Percentiles rank a stretch among this genome's conserved stretches.
Evolutionary conservation across 805 yeast species (phyloP).

Genomic region (Blastobotrys mokoenaii): DNA sequence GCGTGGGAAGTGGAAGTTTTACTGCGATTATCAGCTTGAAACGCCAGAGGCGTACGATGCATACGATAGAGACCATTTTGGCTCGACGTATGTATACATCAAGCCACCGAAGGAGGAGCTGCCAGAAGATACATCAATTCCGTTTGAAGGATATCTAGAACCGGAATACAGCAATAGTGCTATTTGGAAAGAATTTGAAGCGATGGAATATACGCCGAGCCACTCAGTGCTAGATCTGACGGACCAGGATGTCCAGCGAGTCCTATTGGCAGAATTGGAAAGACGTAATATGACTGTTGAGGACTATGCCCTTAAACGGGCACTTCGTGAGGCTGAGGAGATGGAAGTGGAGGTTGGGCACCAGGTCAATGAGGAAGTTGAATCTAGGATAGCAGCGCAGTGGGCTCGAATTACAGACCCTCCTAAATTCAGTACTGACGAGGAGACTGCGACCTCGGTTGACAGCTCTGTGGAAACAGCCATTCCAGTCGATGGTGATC

Average conservation of each 20-base stretch:
- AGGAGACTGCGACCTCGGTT: background rate
- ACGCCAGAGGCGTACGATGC: constrained; percentile 1
- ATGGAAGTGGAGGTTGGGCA: background rate
- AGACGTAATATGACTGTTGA: background rate
- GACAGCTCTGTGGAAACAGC: too few relatives aligned
- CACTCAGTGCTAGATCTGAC: background rate
- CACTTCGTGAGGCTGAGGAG: background rate
- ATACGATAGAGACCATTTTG: constrained; percentile 4
- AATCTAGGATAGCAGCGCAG: constrained; percentile 5
- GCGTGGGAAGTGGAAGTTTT: constrained; percentile 1
- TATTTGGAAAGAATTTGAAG: background rate
- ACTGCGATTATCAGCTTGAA: constrained; percentile 4
- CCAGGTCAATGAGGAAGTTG: background rate
- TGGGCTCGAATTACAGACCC: constrained; percentile 10
- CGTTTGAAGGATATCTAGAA: background rate
- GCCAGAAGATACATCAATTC: background rate
- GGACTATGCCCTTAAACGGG: background rate
- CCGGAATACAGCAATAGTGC: background rate
- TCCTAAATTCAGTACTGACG: constrained; percentile 1
- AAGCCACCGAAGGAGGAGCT: background rate
- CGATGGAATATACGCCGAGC: background rate
- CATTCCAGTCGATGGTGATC: too few relatives aligned
- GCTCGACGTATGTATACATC: too few relatives aligned
- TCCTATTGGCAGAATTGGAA: background rate
- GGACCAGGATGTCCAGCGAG: background rate